phyloP scores from a whole-genome alignment of 2,329 filamentous ascomycete species.

The Stenocarpella maydis region DNA sequence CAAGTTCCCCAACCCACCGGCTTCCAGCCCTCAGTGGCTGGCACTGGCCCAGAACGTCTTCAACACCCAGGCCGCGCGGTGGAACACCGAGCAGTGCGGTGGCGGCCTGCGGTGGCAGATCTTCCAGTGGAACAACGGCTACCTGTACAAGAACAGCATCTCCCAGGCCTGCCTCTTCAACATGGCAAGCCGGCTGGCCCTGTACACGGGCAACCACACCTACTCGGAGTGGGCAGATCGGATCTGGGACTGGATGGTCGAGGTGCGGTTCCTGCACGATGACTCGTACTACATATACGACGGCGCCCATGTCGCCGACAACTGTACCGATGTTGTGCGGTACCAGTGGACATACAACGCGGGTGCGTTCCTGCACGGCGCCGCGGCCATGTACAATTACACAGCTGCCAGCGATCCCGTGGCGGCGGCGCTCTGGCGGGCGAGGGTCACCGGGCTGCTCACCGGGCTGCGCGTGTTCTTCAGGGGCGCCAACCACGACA shows the following conservation, averaged over 20 bases:
- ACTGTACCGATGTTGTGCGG: conserved; percentile 65
- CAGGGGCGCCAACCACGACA: conserved; percentile 47
- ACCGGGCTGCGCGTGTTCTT: conserved; percentile 62
- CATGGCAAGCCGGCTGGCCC: conserved; percentile 65
- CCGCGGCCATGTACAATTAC: conserved; percentile 75
- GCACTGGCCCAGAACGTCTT: conserved; percentile 79
- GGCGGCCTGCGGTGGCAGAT: conserved; percentile 85
- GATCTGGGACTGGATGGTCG: conserved; percentile 72
- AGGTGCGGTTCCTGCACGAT: conserved; percentile 61
- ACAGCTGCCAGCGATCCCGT: conserved; percentile 45
- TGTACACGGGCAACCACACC: conserved; percentile 74
- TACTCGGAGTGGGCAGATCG: conserved; percentile 78
- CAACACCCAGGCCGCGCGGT: conserved; percentile 75
- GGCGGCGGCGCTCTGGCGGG: conserved; percentile 57
- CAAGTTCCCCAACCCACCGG: conserved; percentile 66
- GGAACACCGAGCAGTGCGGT: conserved; percentile 71
- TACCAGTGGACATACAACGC: conserved; percentile 77
- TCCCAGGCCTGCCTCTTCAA: conserved; percentile 60
- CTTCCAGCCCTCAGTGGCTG: conserved; percentile 67
- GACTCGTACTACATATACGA: conserved; percentile 65
- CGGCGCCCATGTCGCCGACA: conserved; percentile 61
- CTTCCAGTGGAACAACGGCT: conserved; percentile 80
- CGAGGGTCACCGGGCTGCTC: conserved; percentile 65
- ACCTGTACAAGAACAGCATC: conserved; percentile 56
- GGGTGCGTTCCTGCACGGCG: conserved; percentile 71